Evolutionary conservation across 768 basidiomycete species (phyloP).

Genomic region (Russula emetica): DNA sequence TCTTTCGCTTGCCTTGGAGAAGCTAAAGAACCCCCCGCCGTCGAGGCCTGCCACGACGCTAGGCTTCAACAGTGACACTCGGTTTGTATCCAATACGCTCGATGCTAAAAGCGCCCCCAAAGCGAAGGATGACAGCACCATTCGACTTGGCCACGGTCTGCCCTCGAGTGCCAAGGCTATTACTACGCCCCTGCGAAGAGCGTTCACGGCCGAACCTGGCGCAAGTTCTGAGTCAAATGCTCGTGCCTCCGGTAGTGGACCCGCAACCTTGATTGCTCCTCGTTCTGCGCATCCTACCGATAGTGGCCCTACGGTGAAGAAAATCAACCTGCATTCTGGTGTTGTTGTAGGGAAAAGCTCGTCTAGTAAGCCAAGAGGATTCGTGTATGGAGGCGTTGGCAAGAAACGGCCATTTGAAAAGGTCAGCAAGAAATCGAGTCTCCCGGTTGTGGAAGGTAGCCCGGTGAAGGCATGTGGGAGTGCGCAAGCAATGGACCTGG

Average conservation of each 20-base stretch:
- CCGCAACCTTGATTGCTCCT: background rate
- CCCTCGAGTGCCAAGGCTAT: constrained; percentile 2
- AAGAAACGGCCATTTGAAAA: constrained; percentile 32
- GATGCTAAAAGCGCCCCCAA: constrained; percentile 14
- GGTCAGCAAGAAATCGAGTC: constrained; percentile 43
- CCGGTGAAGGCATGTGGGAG: constrained; percentile 39
- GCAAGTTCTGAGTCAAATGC: constrained; percentile 1
- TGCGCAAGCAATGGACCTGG: background rate
- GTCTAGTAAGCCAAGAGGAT: constrained; percentile 10
- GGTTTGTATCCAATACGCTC: constrained; percentile 32
- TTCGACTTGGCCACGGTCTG: constrained; percentile 14
- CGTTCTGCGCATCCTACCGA: constrained; percentile 3
- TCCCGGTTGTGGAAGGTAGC: constrained; percentile 45
- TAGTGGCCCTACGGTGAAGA: constrained; percentile 6
- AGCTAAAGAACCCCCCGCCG: constrained; percentile 62
- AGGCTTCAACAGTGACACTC: constrained; percentile 48
- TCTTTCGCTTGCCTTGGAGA: constrained; percentile 64
- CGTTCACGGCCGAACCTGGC: constrained; percentile 3
- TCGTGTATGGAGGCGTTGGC: constrained; percentile 27
- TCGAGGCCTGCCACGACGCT: constrained; percentile 64
- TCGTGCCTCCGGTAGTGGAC: constrained; percentile 9
- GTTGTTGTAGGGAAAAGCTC: constrained; percentile 29
- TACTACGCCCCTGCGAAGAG: constrained; percentile 16
- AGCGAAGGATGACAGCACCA: constrained; percentile 24
- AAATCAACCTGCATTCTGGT: constrained; percentile 30